phyloP scores from a whole-genome alignment of 306 rosid genomes.

The Fragaria ananassa region DNA sequence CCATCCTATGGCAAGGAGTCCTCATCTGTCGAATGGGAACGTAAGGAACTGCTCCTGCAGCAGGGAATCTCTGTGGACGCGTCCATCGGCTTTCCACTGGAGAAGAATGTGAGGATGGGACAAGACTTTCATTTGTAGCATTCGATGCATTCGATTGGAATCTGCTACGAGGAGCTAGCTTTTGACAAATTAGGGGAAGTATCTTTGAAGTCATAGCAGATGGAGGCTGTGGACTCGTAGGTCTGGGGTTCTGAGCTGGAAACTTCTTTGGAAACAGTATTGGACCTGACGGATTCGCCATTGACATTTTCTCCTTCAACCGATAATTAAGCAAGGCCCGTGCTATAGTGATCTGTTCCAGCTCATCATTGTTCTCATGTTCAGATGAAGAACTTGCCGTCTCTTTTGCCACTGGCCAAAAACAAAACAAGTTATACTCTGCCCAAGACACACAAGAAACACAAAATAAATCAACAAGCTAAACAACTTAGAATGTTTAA shows the following conservation, averaged over 20 bases:
- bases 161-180: conserved; percentile 49
- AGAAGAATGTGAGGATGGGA: conserved; percentile 29
- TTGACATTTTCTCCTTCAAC: conserved; percentile 69
- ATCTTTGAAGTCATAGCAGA: conserved; percentile 73
- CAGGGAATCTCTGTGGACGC: conserved; percentile 65
- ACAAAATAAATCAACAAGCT: neutral
- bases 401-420: conserved; percentile 79
- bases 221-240: conserved; percentile 84
- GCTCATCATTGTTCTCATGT: conserved; percentile 78
- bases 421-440: conserved; percentile 24
- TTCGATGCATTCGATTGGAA: conserved; percentile 30
- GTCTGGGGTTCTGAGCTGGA: conserved; percentile 64
- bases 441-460: neutral
- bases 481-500: neutral
- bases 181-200: conserved; percentile 83
- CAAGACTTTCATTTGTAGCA: conserved; percentile 39
- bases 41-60: conserved; percentile 78
- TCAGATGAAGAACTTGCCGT: conserved; percentile 83
- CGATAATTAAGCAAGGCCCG: conserved; percentile 78
- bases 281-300: conserved; percentile 61
- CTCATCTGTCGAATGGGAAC: conserved; percentile 82
- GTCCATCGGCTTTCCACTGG: conserved; percentile 48
- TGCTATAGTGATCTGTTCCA: conserved; percentile 93
- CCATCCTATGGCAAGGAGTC: conserved; percentile 74
- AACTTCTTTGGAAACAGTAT: conserved; percentile 71